Base-by-base conservation (phyloP, 495 filamentous ascomycete species). In the Bathelium albidoporum region DNA sequence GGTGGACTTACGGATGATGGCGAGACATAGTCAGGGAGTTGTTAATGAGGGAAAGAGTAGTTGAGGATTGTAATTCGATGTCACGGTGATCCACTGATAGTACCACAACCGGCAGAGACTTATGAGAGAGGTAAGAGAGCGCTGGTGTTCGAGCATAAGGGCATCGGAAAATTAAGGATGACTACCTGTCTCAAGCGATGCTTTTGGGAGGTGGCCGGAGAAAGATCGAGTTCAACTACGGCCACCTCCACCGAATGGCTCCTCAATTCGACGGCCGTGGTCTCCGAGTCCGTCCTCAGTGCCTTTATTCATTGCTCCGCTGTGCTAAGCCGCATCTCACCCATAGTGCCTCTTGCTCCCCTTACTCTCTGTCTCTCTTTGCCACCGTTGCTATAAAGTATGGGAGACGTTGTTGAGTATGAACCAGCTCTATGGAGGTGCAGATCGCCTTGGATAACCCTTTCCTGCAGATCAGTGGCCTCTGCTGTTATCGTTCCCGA, bases 1-100 rank as follows among this genome's bases (percentile, higher is more conserved):
- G 62, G 45, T 32, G 36, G 10, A 80, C 85, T 81, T 80, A 87
- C 85, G 86, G 86, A 76, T 89, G 86, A 84, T 89, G 86, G 75
- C 86, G 86, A 78, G 86, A 89, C 86, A 89, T 89, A 39, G 4
- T 71, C n/a, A n/a, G n/a, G n/a, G n/a, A n/a, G 34, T 58, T 49
- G 16, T 20, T 36, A 36, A 18, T 49, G 9, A 11, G 43, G 9
- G n/a, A 20, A 49, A n/a, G 18, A 20, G 43, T 18, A 3, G 4
- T 9, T 20, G 18, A 49, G 20, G n/a, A 9, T 49, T n/a, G n/a
- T n/a, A n/a, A n/a, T 20, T 49, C 11, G 20, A n/a, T 49, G 43
- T 49, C n/a, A 3, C n/a, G 9, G 9, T 49, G 43, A n/a, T 5
- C 5, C 14, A 5, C 34, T 39, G 5, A 39, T n/a, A n/a, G n/a